Conservation (phyloP, 75 land plant species). For the Isoetes taiwanensis region DNA sequence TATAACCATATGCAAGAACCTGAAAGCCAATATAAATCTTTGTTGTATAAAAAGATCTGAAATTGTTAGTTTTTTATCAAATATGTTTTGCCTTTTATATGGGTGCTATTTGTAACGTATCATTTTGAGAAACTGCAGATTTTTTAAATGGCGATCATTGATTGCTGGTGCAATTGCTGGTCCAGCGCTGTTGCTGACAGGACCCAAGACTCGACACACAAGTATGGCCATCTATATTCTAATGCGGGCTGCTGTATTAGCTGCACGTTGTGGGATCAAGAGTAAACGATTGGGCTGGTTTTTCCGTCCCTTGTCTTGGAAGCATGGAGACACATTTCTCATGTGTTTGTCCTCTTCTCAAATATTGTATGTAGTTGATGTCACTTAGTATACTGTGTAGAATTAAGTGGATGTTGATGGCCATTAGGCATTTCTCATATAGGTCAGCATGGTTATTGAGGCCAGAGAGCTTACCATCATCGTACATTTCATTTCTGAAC, state of each 20-base stretch:
- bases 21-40: too few species aligned
- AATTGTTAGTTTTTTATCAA: too few species aligned
- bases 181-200: slow-evolving; percentile 83
- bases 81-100: too few species aligned
- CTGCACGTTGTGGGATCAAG: slow-evolving; percentile 90
- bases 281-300: slow-evolving; percentile 58
- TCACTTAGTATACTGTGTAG: neutral
- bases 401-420: neutral
- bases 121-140: slow-evolving; percentile 46
- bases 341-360: slow-evolving; percentile 97
- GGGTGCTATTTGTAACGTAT: too few species aligned
- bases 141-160: slow-evolving; percentile 75
- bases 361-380: slow-evolving; percentile 54
- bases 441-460: slow-evolving; percentile 92
- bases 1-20: too few species aligned
- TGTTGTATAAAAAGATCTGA: too few species aligned
- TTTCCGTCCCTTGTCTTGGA: slow-evolving; percentile 80
- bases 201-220: slow-evolving; percentile 57
- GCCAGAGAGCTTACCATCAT: slow-evolving; percentile 78
- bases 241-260: slow-evolving; percentile 85
- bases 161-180: slow-evolving; percentile 90
- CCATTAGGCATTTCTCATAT: slow-evolving; percentile 8
- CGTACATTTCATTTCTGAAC: slow-evolving; percentile 81
- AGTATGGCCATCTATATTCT: slow-evolving; percentile 89
- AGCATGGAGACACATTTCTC: slow-evolving; percentile 80